Conservation (phyloP, 2,329 filamentous ascomycete genomes). For the Claviceps spartinae region DNA sequence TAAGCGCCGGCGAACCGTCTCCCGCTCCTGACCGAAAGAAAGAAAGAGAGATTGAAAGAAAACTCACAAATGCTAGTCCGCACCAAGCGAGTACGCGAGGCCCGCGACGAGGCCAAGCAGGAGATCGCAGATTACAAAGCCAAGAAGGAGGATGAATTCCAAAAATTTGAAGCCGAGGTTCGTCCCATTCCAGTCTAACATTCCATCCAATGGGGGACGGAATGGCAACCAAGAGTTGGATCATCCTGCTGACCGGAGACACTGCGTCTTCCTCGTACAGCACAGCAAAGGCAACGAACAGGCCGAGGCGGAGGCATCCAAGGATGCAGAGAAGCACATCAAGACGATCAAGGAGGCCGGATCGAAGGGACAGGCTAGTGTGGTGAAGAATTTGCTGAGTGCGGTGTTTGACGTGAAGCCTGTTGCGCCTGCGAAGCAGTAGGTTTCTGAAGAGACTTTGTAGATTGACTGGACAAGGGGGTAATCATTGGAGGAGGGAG, state of each 20-base stretch:
- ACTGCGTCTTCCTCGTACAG: constrained; percentile 30
- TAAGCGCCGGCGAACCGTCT: no score
- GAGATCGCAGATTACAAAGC: constrained; percentile 89
- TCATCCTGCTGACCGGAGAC: no score
- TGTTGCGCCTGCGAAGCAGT: constrained; percentile 30
- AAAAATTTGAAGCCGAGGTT: constrained; percentile 73
- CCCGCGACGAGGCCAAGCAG: constrained; percentile 90
- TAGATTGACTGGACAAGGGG: neutral
- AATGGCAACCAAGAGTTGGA: no score
- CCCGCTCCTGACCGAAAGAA: neutral
- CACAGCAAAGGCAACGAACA: constrained; percentile 80
- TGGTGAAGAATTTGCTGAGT: constrained; percentile 69
- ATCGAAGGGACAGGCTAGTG: constrained; percentile 63
- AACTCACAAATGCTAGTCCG: constrained; percentile 36
- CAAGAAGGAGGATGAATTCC: constrained; percentile 87
- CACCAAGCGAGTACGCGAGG: constrained; percentile 94
- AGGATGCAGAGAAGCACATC: constrained; percentile 64
- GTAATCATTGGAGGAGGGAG: neutral
- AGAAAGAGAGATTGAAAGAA: neutral
- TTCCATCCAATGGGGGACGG: neutral
- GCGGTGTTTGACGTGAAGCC: constrained; percentile 80
- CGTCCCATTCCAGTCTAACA: constrained; percentile 1
- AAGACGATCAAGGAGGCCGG: constrained; percentile 70
- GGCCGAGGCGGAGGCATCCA: constrained; percentile 68
- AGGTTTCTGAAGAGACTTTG: constrained; percentile 2